Evolutionary conservation across 1,139 yeast species (phyloP).

Genomic region (Saccharomyces pastorianus): DNA sequence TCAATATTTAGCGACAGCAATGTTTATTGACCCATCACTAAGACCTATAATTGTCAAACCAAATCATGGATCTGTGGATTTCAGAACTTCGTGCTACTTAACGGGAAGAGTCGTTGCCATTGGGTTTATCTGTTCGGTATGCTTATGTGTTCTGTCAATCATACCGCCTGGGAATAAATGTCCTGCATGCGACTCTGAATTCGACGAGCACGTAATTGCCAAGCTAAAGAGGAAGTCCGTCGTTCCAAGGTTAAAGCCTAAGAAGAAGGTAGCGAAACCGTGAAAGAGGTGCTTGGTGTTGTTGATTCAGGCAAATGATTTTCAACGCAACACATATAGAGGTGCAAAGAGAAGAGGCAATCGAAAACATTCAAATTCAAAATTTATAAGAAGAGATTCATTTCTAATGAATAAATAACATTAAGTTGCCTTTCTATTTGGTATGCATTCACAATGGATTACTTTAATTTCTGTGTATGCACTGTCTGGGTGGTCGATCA

Average conservation of each 20-base stretch:
- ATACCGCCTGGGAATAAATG: constrained; percentile 48
- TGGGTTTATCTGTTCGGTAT: constrained; percentile 92
- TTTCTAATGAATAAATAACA: no score
- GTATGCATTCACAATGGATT: no score
- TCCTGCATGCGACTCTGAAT: constrained; percentile 61
- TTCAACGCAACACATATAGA: not conserved
- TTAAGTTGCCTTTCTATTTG: no score
- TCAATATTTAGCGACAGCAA: constrained; percentile 48
- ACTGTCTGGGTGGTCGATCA: not conserved
- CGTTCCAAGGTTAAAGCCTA: constrained; percentile 17
- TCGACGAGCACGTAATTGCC: constrained; percentile 51
- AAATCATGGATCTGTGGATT: constrained; percentile 79
- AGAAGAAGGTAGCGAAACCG: constrained; percentile 7
- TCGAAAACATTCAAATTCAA: no score
- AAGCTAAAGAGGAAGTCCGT: constrained; percentile 39
- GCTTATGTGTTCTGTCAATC: constrained; percentile 60
- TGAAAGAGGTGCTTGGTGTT: not conserved
- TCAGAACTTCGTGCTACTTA: constrained; percentile 87
- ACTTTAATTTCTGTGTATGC: not conserved
- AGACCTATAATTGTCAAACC: constrained; percentile 72
- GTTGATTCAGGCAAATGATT: not conserved
- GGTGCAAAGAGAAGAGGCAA: no score
- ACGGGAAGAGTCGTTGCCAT: constrained; percentile 85
- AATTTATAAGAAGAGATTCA: no score
- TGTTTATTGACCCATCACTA: constrained; percentile 71